Conservation (phyloP, 2,329 filamentous ascomycete genomes). For the Fusarium tanahbumbuense region DNA sequence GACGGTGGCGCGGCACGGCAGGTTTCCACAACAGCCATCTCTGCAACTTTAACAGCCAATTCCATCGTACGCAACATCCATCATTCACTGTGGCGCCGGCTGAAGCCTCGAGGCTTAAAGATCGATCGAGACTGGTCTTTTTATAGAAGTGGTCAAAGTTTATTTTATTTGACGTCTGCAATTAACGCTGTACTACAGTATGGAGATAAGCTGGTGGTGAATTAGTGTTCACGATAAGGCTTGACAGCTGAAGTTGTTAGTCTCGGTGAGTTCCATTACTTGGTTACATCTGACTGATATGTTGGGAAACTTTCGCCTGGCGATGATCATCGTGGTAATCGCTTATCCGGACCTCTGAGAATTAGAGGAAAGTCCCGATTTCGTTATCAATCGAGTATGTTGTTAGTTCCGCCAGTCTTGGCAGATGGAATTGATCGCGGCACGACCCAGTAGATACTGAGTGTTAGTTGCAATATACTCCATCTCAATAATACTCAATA, state of each 20-base stretch:
- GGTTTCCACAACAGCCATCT: background rate
- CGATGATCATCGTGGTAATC: background rate
- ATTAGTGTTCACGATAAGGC: background rate
- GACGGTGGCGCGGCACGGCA: background rate
- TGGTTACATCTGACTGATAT: background rate
- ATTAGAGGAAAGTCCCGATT: background rate
- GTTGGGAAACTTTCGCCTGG: background rate
- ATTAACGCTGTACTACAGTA: too few species aligned
- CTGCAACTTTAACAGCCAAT: background rate
- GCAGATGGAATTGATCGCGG: too few species aligned
- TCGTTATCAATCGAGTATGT: too few species aligned
- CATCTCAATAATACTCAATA: too few species aligned
- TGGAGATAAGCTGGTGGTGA: background rate
- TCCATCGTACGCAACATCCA: background rate
- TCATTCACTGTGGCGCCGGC: too few species aligned
- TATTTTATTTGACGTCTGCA: background rate
- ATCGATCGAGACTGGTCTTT: background rate
- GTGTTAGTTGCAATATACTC: too few species aligned
- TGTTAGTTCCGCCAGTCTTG: too few species aligned
- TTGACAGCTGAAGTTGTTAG: background rate
- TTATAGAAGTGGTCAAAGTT: background rate
- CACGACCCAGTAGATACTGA: too few species aligned
- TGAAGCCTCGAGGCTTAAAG: background rate
- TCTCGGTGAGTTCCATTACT: background rate
- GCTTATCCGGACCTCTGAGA: background rate